phyloP scores from a whole-genome alignment of 75 land plant species.

The Pseudotsuga menziesii region DNA sequence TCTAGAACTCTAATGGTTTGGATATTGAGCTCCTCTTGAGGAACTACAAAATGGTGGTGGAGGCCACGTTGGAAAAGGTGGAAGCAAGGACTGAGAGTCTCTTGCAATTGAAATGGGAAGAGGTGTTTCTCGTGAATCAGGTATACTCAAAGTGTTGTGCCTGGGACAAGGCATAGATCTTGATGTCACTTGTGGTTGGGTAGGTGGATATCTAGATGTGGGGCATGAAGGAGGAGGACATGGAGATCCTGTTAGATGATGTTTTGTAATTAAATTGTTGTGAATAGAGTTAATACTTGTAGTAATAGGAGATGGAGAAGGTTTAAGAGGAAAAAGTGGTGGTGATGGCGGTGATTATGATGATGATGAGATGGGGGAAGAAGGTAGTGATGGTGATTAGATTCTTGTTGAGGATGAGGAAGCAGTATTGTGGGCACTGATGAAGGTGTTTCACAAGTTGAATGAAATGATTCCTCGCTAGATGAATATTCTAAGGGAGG shows the following conservation, averaged over 20 bases:
- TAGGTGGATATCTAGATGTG: constrained; percentile 10
- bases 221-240: constrained; percentile 10
- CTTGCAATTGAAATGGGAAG: neutral
- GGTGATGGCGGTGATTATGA: neutral
- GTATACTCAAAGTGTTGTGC: neutral
- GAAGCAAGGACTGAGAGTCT: neutral
- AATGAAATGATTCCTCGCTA: constrained; percentile 8
- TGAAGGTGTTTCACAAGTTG: constrained; percentile 12
- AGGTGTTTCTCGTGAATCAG: neutral
- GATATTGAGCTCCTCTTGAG: neutral
- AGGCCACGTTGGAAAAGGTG: constrained; percentile 8
- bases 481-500: neutral
- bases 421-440: neutral
- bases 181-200: constrained; percentile 3
- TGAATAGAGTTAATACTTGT: neutral
- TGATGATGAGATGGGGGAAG: constrained; percentile 8
- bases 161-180: neutral
- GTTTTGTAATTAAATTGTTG: neutral
- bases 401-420: neutral
- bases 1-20: neutral
- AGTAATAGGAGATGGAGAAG: neutral
- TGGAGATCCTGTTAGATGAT: neutral
- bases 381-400: constrained; percentile 9
- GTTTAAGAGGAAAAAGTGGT: constrained; percentile 3
- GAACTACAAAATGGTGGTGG: neutral